Percentiles rank a stretch among this genome's conserved stretches.
Conservation (phyloP, 1,284 basidiomycete species). For the Ceraceosorus guamensis region DNA sequence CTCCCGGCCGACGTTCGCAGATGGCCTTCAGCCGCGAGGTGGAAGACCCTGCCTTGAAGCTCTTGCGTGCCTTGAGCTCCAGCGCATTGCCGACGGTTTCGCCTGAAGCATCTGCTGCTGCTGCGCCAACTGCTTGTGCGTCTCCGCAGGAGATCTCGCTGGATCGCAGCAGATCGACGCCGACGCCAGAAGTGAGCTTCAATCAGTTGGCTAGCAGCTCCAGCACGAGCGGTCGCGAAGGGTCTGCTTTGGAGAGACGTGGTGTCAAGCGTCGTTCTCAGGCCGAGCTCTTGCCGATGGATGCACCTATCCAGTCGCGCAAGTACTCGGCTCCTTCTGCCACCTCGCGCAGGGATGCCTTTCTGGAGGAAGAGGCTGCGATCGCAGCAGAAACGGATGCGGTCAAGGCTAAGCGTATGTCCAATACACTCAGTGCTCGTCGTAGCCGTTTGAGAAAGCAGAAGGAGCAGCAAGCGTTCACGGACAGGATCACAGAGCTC, state of each 20-base stretch:
- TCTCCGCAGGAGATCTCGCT: slow-evolving; percentile 5
- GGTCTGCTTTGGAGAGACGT: slow-evolving; percentile 8
- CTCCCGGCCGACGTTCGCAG: too few species aligned
- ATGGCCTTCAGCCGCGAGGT: not conserved
- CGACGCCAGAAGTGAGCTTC: not conserved
- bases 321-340: slow-evolving; percentile 42
- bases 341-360: slow-evolving; percentile 32
- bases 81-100: slow-evolving; percentile 8
- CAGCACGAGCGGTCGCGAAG: too few species aligned
- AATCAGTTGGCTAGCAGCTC: not conserved
- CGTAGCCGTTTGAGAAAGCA: slow-evolving; percentile 44
- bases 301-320: slow-evolving; percentile 45
- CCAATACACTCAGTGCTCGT: slow-evolving; percentile 46
- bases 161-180: not conserved
- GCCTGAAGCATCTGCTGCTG: not conserved
- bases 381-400: slow-evolving; percentile 34
- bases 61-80: slow-evolving; percentile 8
- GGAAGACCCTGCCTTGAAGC: not conserved
- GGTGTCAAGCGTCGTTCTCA: slow-evolving; percentile 39
- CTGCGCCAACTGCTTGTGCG: slow-evolving; percentile 17
- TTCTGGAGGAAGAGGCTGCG: slow-evolving; percentile 23
- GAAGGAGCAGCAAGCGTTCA: slow-evolving; percentile 37
- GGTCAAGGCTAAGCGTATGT: slow-evolving; percentile 43
- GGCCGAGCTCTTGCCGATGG: slow-evolving; percentile 41
- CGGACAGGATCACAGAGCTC: slow-evolving; percentile 39